phyloP scores from a whole-genome alignment of 495 filamentous ascomycete genomes.

The Immersiella caudata region DNA sequence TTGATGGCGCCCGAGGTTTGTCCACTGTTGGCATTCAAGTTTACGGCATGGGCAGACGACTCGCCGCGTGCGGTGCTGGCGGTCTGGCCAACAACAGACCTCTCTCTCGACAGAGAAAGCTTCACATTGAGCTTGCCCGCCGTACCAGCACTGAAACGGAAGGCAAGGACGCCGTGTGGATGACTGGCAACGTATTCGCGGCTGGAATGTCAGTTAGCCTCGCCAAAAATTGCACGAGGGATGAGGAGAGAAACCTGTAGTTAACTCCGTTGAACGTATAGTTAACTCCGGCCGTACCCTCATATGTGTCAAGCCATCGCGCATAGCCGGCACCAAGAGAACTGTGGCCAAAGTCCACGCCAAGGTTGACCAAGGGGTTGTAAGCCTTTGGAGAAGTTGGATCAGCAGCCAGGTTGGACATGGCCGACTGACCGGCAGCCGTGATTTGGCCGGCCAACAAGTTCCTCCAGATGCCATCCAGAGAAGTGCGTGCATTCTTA shows the following conservation, averaged over 20 bases:
- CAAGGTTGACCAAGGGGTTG: slow-evolving; percentile 50
- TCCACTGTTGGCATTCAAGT: slow-evolving; percentile 19
- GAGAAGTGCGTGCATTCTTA: slow-evolving; percentile 38
- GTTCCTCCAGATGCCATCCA: slow-evolving; percentile 44
- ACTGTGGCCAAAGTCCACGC: slow-evolving; percentile 47
- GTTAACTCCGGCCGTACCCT: slow-evolving; percentile 38
- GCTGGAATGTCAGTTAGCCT: slow-evolving; percentile 25
- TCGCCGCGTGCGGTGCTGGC: not conserved
- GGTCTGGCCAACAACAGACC: slow-evolving; percentile 10
- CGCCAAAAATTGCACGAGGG: not conserved
- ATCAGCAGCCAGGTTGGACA: slow-evolving; percentile 45
- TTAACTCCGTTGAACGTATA: slow-evolving; percentile 37
- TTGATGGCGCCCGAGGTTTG: slow-evolving; percentile 15
- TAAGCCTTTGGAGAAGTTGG: slow-evolving; percentile 50
- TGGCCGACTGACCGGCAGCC: slow-evolving; percentile 47
- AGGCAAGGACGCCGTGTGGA: slow-evolving; percentile 47
- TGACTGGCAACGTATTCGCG: slow-evolving; percentile 46
- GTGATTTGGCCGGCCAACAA: slow-evolving; percentile 46
- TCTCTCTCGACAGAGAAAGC: slow-evolving; percentile 35
- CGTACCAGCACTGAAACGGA: slow-evolving; percentile 39
- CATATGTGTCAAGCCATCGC: slow-evolving; percentile 48
- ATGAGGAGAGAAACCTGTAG: slow-evolving; percentile 35
- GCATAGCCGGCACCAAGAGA: slow-evolving; percentile 42
- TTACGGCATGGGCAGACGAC: not conserved
- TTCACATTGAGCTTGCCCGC: slow-evolving; percentile 27